Conservation (phyloP, 805 yeast genomes). For the Blastobotrys robertii region DNA sequence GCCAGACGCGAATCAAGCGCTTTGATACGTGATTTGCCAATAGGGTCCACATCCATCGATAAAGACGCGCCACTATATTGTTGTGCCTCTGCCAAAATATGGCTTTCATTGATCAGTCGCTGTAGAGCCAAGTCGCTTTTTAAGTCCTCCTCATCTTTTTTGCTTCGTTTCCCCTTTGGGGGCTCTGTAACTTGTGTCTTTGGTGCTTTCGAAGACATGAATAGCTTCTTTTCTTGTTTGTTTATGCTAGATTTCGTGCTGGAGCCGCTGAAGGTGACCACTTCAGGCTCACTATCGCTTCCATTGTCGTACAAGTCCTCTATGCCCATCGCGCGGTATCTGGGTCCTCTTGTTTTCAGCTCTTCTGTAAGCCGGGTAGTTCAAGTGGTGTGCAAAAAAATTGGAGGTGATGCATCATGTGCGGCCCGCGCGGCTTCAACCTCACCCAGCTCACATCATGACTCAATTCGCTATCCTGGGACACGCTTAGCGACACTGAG, state of each 20-base stretch:
- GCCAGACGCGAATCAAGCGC: slow-evolving; percentile 28
- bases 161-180: slow-evolving; percentile 6
- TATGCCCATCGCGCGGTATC: neutral
- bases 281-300: slow-evolving; percentile 7
- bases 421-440: no score
- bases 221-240: slow-evolving; percentile 20
- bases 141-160: slow-evolving; percentile 38
- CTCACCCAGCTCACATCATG: no score
- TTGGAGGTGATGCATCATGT: no score
- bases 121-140: slow-evolving; percentile 62
- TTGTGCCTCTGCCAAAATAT: slow-evolving; percentile 36
- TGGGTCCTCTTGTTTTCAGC: neutral
- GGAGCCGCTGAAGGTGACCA: slow-evolving; percentile 27
- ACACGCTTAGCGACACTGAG: no score
- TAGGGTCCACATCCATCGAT: slow-evolving; percentile 26
- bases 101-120: slow-evolving; percentile 58
- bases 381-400: no score
- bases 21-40: slow-evolving; percentile 31
- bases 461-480: no score
- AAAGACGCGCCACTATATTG: slow-evolving; percentile 27
- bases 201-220: slow-evolving; percentile 26
- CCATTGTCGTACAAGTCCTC: neutral
- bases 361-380: no score
- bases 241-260: slow-evolving; percentile 3
- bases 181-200: slow-evolving; percentile 9